These are phyloP conservation scores for Vararia minispora DNA, from an alignment of 768 basidiomycete species.

Conservation along the genomic window DNA sequence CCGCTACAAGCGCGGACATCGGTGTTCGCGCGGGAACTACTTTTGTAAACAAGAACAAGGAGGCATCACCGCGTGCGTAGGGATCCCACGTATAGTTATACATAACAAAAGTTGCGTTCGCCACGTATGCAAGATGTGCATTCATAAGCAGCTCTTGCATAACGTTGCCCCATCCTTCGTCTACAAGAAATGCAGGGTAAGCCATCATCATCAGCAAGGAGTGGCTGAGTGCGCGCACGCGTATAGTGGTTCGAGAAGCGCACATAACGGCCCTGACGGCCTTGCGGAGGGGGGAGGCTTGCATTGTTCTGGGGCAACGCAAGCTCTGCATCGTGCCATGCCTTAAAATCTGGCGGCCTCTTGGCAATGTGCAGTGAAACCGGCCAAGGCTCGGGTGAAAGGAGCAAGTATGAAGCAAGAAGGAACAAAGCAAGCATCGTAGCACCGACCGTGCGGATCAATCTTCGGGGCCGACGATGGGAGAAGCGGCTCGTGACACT, in stretches of 20 bases:
- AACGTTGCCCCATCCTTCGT: constrained; percentile 49
- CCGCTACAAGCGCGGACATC: constrained; percentile 39
- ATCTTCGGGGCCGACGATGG: too few species aligned
- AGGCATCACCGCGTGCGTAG: constrained; percentile 26
- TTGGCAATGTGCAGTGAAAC: too few species aligned
- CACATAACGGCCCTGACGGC: not conserved
- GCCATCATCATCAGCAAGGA: not conserved
- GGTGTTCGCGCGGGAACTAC: constrained; percentile 43
- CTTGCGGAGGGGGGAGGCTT: not conserved
- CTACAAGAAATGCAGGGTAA: constrained; percentile 18
- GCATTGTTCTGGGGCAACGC: not conserved
- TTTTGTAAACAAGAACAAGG: constrained; percentile 34
- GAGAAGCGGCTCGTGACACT: too few species aligned
- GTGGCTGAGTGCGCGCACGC: not conserved
- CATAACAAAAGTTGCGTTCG: constrained; percentile 43
- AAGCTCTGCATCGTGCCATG: not conserved
- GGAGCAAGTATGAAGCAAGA: too few species aligned
- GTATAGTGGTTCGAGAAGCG: not conserved
- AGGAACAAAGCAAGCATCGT: too few species aligned
- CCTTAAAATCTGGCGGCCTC: not conserved
- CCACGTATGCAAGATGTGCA: constrained; percentile 34
- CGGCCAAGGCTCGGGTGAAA: too few species aligned
- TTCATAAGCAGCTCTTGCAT: constrained; percentile 49
- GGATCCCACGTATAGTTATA: constrained; percentile 48
- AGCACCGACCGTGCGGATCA: too few species aligned